Conservation (phyloP, 805 yeast genomes). For the Metschnikowia hibisci region DNA sequence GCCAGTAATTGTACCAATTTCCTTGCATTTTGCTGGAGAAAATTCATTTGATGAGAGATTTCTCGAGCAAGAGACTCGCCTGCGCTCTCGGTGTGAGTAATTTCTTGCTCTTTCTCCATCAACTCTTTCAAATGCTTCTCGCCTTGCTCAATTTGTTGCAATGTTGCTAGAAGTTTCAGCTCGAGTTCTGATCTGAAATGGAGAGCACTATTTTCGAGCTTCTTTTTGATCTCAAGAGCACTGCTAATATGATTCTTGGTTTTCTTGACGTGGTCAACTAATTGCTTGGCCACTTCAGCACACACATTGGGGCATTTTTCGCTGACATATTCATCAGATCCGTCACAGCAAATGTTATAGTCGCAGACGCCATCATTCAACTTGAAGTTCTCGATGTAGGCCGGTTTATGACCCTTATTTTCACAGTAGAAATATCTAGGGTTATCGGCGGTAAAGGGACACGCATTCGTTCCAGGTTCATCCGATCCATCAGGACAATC, state of each 20-base stretch:
- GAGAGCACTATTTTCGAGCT: conserved; percentile 22
- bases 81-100: not conserved
- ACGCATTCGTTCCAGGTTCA: conserved; percentile 94
- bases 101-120: not conserved
- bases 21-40: conserved; percentile 1
- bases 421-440: conserved; percentile 60
- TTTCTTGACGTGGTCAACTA: conserved; percentile 12
- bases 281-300: conserved; percentile 42
- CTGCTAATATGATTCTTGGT: conserved; percentile 12
- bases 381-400: conserved; percentile 57
- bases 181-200: conserved; percentile 15
- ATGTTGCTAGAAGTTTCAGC: conserved; percentile 1
- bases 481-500: conserved; percentile 98
- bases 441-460: conserved; percentile 36
- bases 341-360: conserved; percentile 87
- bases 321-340: conserved; percentile 69
- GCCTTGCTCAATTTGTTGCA: conserved; percentile 2
- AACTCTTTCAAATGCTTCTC: not conserved
- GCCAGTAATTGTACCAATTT: not conserved
- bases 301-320: conserved; percentile 56
- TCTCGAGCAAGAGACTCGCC: not conserved
- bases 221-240: conserved; percentile 28
- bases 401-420: conserved; percentile 66
- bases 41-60: not conserved
- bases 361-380: conserved; percentile 94